phyloP scores from a whole-genome alignment of 345 rosid genomes.

The Populus nigra region DNA sequence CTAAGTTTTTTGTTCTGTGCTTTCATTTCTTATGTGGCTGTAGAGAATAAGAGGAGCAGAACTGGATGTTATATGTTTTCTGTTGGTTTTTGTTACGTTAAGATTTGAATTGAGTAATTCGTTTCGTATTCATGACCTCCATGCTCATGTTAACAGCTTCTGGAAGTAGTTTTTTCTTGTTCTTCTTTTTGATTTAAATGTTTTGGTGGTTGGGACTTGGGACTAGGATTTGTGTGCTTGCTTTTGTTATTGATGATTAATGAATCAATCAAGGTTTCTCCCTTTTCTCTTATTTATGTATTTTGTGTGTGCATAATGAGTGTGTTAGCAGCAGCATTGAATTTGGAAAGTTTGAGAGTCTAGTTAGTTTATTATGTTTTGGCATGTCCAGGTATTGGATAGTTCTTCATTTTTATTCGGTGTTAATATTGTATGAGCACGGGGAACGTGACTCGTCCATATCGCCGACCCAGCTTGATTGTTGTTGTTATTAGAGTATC shows the following conservation, averaged over 20 bases:
- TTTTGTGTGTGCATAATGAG: background rate
- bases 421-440: background rate
- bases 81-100: background rate
- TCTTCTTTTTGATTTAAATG: too few species aligned
- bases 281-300: background rate
- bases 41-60: background rate
- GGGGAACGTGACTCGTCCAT: background rate
- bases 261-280: slow-evolving; percentile 18
- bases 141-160: background rate
- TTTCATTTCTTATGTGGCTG: background rate
- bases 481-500: background rate
- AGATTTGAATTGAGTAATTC: background rate
- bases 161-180: slow-evolving; percentile 10
- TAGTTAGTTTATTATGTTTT: background rate
- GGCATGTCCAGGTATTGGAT: background rate
- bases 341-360: background rate
- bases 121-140: background rate
- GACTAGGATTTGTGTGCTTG: slow-evolving; percentile 13
- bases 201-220: slow-evolving; percentile 18
- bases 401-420: background rate
- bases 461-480: background rate
- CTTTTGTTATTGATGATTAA: slow-evolving; percentile 20
- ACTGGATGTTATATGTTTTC: background rate
- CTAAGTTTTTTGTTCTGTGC: background rate
- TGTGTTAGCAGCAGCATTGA: slow-evolving; percentile 1